Percentiles rank a stretch among this genome's conserved stretches.
Evolutionary conservation across 306 rosid species (phyloP).

Genomic region (Sphenostylis stenocarpa): DNA sequence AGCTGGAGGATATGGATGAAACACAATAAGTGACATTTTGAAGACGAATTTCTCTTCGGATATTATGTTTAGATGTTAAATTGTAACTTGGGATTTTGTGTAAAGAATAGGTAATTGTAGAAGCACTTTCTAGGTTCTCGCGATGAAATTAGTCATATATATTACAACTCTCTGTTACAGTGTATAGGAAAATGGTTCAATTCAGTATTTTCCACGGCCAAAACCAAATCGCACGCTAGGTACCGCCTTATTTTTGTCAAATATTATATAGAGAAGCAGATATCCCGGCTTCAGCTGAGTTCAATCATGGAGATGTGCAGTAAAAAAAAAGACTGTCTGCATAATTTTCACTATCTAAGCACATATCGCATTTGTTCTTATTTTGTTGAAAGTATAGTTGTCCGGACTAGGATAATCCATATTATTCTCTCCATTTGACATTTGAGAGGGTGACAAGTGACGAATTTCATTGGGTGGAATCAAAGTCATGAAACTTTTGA

Average conservation of each 20-base stretch:
- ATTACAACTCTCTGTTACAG: not conserved
- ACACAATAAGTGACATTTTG: slow-evolving; percentile 10
- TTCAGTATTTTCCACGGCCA: not conserved
- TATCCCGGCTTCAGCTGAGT: not conserved
- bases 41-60: not conserved
- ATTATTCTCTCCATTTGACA: no score
- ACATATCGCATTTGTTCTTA: not conserved
- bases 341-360: not conserved
- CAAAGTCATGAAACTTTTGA: not conserved
- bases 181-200: slow-evolving; percentile 10
- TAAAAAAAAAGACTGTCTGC: no score
- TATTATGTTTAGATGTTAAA: slow-evolving; percentile 24
- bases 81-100: slow-evolving; percentile 1
- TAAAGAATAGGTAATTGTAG: slow-evolving; percentile 22
- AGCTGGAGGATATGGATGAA: slow-evolving; percentile 20
- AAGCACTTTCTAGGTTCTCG: slow-evolving; percentile 13
- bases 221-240: not conserved
- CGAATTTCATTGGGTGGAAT: not conserved
- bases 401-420: not conserved
- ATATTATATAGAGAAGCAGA: not conserved
- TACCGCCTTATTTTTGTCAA: slow-evolving; percentile 13
- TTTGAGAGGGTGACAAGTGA: no score
- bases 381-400: not conserved
- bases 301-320: no score
- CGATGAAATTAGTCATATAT: not conserved